Base-by-base conservation (phyloP, 2,329 filamentous ascomycete genomes). In the Periconia sp. region DNA sequence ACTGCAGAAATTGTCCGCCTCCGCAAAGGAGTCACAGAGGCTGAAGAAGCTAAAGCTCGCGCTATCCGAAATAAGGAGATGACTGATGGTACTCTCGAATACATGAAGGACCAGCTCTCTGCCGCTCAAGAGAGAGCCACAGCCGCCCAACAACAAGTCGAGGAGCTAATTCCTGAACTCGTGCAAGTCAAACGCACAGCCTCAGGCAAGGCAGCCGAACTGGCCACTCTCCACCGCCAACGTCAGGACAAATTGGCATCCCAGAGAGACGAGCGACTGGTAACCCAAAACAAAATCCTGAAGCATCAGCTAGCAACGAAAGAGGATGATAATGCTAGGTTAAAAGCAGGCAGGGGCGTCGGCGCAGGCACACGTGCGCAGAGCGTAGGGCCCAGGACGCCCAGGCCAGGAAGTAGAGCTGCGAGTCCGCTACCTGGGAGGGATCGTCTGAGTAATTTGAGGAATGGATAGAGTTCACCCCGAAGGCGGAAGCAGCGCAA, bases 101-200 rank as follows among this genome's bases (percentile, higher is more conserved):
- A 84, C 55, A 70, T 76, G 10, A 78, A 81, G 38, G 73, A 74
- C 4, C 71, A 77, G 8, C 88, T 87, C 55, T 84, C 54, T 21
- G 37, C 36, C 5, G 55, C 56, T 5, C 43, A 53, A 24, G 48
- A 52, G 2, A 23, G 38, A 1, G 60, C 57, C 10, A 29, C 43
- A 1, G 37, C 52, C 10, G 30, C 52, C 2, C 36, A 40, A 19
- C 19, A 48, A 11, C 43, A 42, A 8, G 42, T 56, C 25, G 29
- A 46, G 0, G 38, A 42, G 3, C 54, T 68, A 11, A 43, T 48
- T 8, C 40, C 31, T 1, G 34, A 59, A 16, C 50, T 56, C 18
- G 36, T 30, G 0, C 51, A 50, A 23, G 50, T 63, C 12, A 17
- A 46, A 5, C 40, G 48, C 3, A 35, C 50, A n/a, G 57, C 59